Evolutionary conservation across 78 protist species (phyloP).

Genomic region (Emiliania huxleyi): DNA sequence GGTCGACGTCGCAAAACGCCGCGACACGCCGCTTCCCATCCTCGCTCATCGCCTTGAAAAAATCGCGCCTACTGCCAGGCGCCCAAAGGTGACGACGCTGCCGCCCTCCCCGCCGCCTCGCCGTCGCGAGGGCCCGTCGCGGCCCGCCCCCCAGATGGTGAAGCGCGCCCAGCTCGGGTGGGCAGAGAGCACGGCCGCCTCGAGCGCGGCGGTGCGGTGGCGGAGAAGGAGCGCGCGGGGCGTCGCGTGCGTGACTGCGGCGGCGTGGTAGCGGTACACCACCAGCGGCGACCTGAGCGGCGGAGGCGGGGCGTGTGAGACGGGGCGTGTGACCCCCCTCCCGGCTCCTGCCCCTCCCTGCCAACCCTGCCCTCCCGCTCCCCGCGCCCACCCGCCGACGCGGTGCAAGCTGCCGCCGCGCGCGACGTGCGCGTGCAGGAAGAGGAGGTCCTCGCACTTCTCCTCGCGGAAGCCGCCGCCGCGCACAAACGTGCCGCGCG

Average conservation of each 20-base stretch:
- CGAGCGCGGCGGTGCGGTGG: not conserved
- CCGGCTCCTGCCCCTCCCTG: too few species aligned
- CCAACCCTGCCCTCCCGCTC: too few species aligned
- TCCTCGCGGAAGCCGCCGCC: not conserved
- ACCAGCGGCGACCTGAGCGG: not conserved
- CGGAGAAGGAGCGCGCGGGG: not conserved
- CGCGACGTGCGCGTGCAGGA: not conserved
- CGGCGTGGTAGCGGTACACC: not conserved
- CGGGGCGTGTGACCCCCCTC: too few species aligned
- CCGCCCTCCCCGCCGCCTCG: too few species aligned
- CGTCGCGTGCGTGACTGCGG: not conserved
- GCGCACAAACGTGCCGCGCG: not conserved
- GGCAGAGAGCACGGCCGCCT: not conserved
- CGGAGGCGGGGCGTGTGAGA: too few species aligned
- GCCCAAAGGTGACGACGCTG: too few species aligned
- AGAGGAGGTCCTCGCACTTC: not conserved
- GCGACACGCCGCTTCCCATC: not conserved
- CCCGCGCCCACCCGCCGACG: too few species aligned
- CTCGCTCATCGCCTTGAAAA: not conserved
- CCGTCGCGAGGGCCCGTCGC: too few species aligned
- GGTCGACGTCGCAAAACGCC: conserved; percentile 4
- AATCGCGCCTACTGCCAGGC: too few species aligned
- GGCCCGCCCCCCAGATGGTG: conserved; percentile 27
- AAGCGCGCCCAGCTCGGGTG: not conserved
- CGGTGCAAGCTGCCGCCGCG: not conserved